These are phyloP conservation scores for Hanseniaspora singularis DNA, from an alignment of 805 yeast species.

Conservation along the genomic window DNA sequence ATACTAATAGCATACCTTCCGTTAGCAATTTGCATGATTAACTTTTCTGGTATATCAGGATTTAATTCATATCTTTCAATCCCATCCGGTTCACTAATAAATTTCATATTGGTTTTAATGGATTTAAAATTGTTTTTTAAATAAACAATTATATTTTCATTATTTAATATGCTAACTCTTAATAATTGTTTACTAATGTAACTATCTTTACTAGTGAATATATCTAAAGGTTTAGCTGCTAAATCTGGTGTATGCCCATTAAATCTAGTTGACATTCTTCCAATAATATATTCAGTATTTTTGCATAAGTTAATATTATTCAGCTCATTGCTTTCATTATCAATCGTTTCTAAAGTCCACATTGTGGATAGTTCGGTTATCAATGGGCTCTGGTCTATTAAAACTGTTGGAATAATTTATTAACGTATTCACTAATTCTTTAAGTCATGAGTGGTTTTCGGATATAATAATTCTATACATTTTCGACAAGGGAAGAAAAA, in stretches of 20 bases:
- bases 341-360: not conserved
- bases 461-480: too few relatives aligned
- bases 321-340: not conserved
- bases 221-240: not conserved
- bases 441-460: too few relatives aligned
- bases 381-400: not conserved
- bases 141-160: not conserved
- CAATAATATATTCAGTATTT: not conserved
- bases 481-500: too few relatives aligned
- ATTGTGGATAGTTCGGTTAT: not conserved
- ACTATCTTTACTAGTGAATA: not conserved
- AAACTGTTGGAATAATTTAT: too few relatives aligned
- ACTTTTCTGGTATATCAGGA: too few relatives aligned
- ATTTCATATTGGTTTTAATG: not conserved
- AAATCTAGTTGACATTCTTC: not conserved
- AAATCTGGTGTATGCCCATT: not conserved
- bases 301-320: too few relatives aligned
- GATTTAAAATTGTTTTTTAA: not conserved
- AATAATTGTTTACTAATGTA: not conserved
- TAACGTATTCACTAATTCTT: too few relatives aligned
- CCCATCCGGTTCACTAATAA: not conserved
- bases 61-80: not conserved
- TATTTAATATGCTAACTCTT: not conserved
- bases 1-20: too few relatives aligned
- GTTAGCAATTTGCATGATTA: too few relatives aligned